A percentile compares a stretch with the other conserved stretches of the same genome.
These are phyloP conservation scores for Tremellales sp. DNA, from an alignment of 1,284 basidiomycete genomes.

Conservation along the genomic window DNA sequence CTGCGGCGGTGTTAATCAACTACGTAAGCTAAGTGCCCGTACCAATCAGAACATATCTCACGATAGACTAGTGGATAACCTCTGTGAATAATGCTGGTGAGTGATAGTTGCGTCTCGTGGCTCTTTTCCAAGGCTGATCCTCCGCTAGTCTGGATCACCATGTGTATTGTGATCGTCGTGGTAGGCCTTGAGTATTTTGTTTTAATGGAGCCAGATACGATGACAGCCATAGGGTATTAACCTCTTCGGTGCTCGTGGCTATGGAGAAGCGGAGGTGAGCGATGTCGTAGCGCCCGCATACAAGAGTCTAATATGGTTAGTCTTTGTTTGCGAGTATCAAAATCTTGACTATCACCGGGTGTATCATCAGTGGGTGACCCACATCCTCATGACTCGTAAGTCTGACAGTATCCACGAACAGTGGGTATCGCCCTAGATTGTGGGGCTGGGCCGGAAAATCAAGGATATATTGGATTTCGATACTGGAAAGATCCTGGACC, in stretches of 20 bases:
- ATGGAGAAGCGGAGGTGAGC: too few relatives aligned
- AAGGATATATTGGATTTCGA: constrained; percentile 33
- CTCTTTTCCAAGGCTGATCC: too few relatives aligned
- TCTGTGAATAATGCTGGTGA: too few relatives aligned
- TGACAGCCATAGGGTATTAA: too few relatives aligned
- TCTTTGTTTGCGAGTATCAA: constrained; percentile 59
- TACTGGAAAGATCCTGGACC: constrained; percentile 51
- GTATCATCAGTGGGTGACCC: constrained; percentile 46
- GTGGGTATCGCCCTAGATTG: constrained; percentile 58
- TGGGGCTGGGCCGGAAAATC: constrained; percentile 30
- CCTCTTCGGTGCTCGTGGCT: constrained; percentile 60
- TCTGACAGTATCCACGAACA: constrained; percentile 22
- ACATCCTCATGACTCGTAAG: background rate
- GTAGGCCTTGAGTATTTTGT: too few relatives aligned
- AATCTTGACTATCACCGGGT: constrained; percentile 60
- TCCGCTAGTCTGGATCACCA: constrained; percentile 67
- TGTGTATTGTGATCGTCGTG: constrained; percentile 65
- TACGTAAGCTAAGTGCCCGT: too few relatives aligned
- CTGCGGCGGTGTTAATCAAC: constrained; percentile 13
- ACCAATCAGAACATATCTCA: too few relatives aligned
- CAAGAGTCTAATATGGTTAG: too few relatives aligned
- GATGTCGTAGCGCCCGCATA: too few relatives aligned
- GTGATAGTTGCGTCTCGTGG: too few relatives aligned
- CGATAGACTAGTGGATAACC: too few relatives aligned
- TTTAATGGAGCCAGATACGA: too few relatives aligned